These are phyloP conservation scores for Apophysomyces ossiformis DNA, from an alignment of 371 early-diverging fungal genomes.

Conservation along the genomic window DNA sequence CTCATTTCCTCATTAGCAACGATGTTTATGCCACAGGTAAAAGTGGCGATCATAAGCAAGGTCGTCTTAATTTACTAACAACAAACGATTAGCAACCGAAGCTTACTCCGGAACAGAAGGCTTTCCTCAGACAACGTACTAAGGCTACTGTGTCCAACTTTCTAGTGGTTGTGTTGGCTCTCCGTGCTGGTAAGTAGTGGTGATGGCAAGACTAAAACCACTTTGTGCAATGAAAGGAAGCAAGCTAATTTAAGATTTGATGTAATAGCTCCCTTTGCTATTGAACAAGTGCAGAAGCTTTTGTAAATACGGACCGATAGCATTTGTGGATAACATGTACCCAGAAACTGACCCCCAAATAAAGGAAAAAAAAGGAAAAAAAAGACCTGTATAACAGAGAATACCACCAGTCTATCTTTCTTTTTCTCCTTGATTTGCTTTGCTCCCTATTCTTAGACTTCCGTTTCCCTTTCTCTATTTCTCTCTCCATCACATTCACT, in stretches of 20 bases:
- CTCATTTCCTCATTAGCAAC: slow-evolving; percentile 9
- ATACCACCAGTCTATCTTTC: background rate
- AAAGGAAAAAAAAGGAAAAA: slow-evolving; percentile 14
- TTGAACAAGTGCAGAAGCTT: slow-evolving; percentile 51
- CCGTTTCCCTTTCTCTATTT: slow-evolving; percentile 11
- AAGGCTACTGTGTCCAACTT: slow-evolving; percentile 50
- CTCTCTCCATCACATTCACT: slow-evolving; percentile 10
- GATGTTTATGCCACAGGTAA: slow-evolving; percentile 40
- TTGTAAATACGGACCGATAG: slow-evolving; percentile 28
- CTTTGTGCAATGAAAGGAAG: too few relatives aligned
- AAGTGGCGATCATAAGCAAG: background rate
- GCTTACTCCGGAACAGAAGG: slow-evolving; percentile 56
- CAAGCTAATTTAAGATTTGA: background rate
- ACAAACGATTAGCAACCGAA: slow-evolving; percentile 44
- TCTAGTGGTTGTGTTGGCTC: slow-evolving; percentile 41
- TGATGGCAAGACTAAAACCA: slow-evolving; percentile 4
- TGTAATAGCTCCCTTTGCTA: slow-evolving; percentile 50
- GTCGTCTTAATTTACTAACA: slow-evolving; percentile 14
- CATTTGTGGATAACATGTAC: slow-evolving; percentile 5
- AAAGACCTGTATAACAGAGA: slow-evolving; percentile 15
- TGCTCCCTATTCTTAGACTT: slow-evolving; percentile 5
- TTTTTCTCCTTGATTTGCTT: slow-evolving; percentile 1
- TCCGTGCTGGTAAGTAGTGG: slow-evolving; percentile 55
- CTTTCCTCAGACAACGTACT: slow-evolving; percentile 49
- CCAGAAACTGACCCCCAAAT: slow-evolving; percentile 6